Evolutionary conservation across 345 rosid genomes (phyloP), one percentile per base, ranked within the genome.

Genomic region (Gynandropsis gynandra): DNA sequence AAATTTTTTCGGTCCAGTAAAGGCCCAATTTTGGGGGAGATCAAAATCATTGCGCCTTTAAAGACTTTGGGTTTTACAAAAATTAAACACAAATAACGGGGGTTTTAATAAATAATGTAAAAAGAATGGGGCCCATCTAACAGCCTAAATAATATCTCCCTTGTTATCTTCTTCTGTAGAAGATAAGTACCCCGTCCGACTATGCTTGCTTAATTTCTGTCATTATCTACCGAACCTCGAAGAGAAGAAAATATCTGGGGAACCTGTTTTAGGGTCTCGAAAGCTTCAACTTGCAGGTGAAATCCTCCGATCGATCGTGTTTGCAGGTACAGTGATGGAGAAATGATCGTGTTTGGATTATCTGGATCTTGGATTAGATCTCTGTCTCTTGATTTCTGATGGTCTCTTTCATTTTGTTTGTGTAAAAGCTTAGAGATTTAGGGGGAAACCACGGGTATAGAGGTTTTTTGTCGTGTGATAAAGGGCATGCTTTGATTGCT

Each of bases 221-320:
- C 10, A 14, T 46, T 39, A 46, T 39, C 67, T 39, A 7, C 0
- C 10, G 36, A 62, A 52, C 11, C 37, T 54, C 55, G 66, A 53
- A 38, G 59, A 37, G 45, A 52, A 32, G 46, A 50, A 35, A 29
- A 24, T 31, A 54, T 47, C 42, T 47, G 15, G 29, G 46, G 42
- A 47, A 37, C 47, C 29, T 36, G 15, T 19, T 47, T 50, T 54
- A 63, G 67, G 67, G 67, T 63, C 54, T 54, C 55, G 31, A 11
- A 2, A 5, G 29, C 29, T 24, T 24, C 29, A 24, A 5, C 29
- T 24, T 24, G 2, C 29, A 24, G 29, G 29, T 24, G 29, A 24
- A 24, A 24, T 24, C 29, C 29, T 24, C 29, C 29, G 29, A 24
- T 24, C 29, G 29, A 24, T 24, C 29, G 29, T 24, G 29, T 24